Conservation (phyloP, 495 filamentous ascomycete genomes). For the Durotheca rogersii region DNA sequence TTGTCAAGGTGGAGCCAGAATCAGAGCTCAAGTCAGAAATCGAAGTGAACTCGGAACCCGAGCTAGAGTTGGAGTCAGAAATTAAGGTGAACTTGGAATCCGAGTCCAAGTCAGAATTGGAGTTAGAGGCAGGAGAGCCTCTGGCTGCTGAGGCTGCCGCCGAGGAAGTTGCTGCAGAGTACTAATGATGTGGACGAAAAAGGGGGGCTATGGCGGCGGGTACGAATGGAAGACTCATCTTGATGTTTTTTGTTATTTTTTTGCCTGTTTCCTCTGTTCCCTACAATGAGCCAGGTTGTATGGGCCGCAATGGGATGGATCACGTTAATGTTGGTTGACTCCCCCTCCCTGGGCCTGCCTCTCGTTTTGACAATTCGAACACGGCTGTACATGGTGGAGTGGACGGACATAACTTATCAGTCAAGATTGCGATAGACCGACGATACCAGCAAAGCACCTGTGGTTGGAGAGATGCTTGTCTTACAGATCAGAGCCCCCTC, state of each 20-base stretch:
- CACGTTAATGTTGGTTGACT: conserved; percentile 2
- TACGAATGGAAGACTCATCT: conserved; percentile 1
- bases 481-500: neutral
- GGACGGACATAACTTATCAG: conserved; percentile 8
- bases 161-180: neutral
- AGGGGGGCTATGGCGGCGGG: neutral
- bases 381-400: too few species aligned
- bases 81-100: too few species aligned
- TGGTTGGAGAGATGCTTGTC: neutral
- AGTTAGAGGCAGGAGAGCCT: conserved; percentile 1
- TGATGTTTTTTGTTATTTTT: too few species aligned
- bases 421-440: conserved; percentile 34
- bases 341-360: too few species aligned
- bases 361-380: too few species aligned
- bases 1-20: too few species aligned
- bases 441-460: conserved; percentile 34
- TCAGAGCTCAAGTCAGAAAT: too few species aligned
- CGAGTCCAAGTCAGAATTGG: neutral
- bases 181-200: neutral
- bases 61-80: too few species aligned
- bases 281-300: too few species aligned
- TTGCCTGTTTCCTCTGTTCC: too few species aligned
- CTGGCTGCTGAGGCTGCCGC: neutral
- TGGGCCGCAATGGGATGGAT: conserved; percentile 7
- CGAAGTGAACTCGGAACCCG: too few species aligned